Evolutionary conservation across 2,329 filamentous ascomycete genomes (phyloP).

Genomic region (Blastomyces percursus): DNA sequence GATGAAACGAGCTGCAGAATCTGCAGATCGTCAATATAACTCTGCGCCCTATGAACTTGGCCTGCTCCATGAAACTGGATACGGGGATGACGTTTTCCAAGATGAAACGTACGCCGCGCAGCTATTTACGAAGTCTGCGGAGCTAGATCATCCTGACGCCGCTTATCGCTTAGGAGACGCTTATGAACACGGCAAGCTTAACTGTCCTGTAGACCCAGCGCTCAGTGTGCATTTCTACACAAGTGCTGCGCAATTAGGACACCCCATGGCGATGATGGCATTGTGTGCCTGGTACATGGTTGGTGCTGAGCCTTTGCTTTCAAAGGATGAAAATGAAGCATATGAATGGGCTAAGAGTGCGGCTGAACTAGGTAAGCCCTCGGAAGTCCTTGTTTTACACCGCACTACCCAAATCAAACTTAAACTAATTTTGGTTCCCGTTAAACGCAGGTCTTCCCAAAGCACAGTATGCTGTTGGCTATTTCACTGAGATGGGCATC

Average conservation of each 20-base stretch:
- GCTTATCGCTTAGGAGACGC: constrained; percentile 86
- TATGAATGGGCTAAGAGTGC: constrained; percentile 91
- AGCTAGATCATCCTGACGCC: constrained; percentile 78
- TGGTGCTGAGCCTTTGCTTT: constrained; percentile 78
- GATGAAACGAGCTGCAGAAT: constrained; percentile 85
- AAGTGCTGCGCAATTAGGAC: constrained; percentile 71
- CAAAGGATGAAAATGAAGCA: constrained; percentile 91
- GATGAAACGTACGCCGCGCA: constrained; percentile 87
- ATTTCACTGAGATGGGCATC: constrained; percentile 98
- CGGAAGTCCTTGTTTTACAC: neutral
- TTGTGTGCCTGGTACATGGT: constrained; percentile 98
- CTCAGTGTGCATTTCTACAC: constrained; percentile 98
- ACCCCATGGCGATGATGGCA: constrained; percentile 91
- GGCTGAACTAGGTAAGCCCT: constrained; percentile 63
- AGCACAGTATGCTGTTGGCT: constrained; percentile 90
- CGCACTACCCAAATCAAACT: neutral
- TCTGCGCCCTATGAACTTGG: constrained; percentile 84
- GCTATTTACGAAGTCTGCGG: constrained; percentile 85
- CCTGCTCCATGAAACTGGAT: constrained; percentile 81
- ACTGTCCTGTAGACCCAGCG: constrained; percentile 80
- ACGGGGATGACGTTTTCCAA: constrained; percentile 84
- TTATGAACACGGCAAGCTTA: constrained; percentile 83
- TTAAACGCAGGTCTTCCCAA: constrained; percentile 36
- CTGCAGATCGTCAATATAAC: constrained; percentile 86
- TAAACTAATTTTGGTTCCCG: neutral